Base-by-base conservation (phyloP, 1,139 yeast genomes). In the Barnettozyma hawaiiensis region DNA sequence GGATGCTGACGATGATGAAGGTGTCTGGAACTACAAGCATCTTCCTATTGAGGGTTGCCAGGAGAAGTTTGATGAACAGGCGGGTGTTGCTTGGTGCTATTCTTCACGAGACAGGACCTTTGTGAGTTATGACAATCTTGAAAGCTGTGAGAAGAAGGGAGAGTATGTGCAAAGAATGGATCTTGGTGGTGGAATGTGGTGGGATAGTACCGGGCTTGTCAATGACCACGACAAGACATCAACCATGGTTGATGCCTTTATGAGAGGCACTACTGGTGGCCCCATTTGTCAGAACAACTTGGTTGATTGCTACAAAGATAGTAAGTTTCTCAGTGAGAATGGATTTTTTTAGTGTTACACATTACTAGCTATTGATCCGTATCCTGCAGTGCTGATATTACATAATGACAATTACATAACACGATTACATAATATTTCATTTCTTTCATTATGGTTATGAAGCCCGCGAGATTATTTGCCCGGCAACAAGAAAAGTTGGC, bases 181-280 rank as follows among this genome's bases (percentile, higher is more conserved):
- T 0, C 65, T 87, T 9, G 95, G 82, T 0, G 97, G 97, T 1
- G 96, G 86, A 0, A 81, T 92, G 79, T 89, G 87, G 82, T 92
- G 97, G 97, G 96, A 89, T 55, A 82, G 95, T 0, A 71, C 81
- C 43, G 96, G 95, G 1, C 96, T 87, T 55, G 48, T 57, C 3
- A 57, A 60, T 35, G 31, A 43, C 1, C 56, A 64, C 24, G 52
- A 58, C 0, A 56, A 58, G 0, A 56, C 67, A n/a, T n/a, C n/a
- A 33, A 70, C 76, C 31, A 58, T 79, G 6, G 37, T 43, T 48
- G 16, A 63, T 56, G 32, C 32, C 22, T 77, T 73, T 60, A 71
- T 71, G 22, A 60, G 65, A 23, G 69, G 76, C 16, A 74, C 75
- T 3, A 15, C 41, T 2, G 45, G 41, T 0, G 44, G 7, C 2